phyloP scores from a whole-genome alignment of 2,329 filamentous ascomycete species.

The Clonostachys byssicola region DNA sequence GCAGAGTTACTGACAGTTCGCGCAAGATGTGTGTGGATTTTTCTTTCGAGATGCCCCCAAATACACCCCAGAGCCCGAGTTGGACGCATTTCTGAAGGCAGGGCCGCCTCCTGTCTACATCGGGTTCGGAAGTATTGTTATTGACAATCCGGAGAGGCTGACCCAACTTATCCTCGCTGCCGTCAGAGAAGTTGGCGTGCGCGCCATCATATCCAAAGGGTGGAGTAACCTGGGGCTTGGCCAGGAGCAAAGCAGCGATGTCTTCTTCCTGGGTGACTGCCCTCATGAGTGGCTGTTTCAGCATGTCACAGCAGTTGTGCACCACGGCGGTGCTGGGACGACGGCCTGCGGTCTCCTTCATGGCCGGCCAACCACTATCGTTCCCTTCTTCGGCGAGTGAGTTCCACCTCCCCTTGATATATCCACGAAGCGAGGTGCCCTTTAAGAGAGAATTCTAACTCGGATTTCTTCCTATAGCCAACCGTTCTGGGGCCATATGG shows the following conservation, averaged over 20 bases:
- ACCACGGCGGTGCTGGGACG: constrained; percentile 63
- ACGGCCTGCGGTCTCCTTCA: constrained; percentile 59
- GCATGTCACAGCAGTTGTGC: constrained; percentile 52
- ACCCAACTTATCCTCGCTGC: constrained; percentile 56
- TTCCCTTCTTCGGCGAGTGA: constrained; percentile 59
- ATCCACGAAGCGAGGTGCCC: not conserved
- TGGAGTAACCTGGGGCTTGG: constrained; percentile 57
- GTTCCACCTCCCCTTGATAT: not conserved
- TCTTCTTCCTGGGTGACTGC: constrained; percentile 60
- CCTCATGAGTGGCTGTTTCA: constrained; percentile 64
- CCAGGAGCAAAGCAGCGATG: constrained; percentile 35
- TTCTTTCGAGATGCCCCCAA: constrained; percentile 9
- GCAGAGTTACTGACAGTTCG: not conserved
- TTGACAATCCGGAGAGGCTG: constrained; percentile 55
- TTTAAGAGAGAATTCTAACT: not conserved
- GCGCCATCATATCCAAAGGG: constrained; percentile 58
- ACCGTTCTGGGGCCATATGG: constrained; percentile 39
- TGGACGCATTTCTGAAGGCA: constrained; percentile 47
- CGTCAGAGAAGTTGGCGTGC: constrained; percentile 48
- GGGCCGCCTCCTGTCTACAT: constrained; percentile 61
- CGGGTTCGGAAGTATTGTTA: constrained; percentile 63
- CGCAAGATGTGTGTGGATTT: constrained; percentile 10
- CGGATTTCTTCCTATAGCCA: constrained; percentile 14
- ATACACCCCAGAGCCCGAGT: constrained; percentile 44
- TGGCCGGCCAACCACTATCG: constrained; percentile 58